These are phyloP conservation scores for Fusarium sp. DNA, from an alignment of 2,329 filamentous ascomycete genomes.

Conservation along the genomic window DNA sequence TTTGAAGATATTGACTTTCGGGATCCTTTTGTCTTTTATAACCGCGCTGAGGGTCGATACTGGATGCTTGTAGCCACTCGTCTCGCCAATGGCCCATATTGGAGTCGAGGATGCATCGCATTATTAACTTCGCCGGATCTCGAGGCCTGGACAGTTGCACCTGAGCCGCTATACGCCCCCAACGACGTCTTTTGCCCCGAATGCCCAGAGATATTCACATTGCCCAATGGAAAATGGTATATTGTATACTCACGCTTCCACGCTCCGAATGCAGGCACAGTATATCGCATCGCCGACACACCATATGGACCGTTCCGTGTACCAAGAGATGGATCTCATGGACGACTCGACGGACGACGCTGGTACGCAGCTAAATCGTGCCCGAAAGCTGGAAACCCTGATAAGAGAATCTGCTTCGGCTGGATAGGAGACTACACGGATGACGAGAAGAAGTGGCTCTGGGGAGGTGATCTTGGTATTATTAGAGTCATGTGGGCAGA, in stretches of 20 bases:
- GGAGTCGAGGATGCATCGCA: constrained; percentile 52
- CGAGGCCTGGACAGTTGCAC: constrained; percentile 45
- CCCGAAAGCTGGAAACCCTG: constrained; percentile 44
- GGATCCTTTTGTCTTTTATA: constrained; percentile 51
- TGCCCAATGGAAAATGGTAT: constrained; percentile 52
- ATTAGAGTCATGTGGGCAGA: constrained; percentile 48
- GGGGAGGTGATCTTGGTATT: constrained; percentile 51
- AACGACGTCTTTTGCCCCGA: constrained; percentile 52
- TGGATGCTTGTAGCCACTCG: constrained; percentile 54
- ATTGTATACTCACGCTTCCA: constrained; percentile 49
- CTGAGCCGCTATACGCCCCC: constrained; percentile 48
- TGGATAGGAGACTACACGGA: constrained; percentile 50
- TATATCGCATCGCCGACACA: constrained; percentile 50
- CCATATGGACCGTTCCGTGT: constrained; percentile 51
- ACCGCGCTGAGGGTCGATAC: constrained; percentile 44
- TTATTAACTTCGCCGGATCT: constrained; percentile 50
- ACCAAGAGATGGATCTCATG: constrained; percentile 49
- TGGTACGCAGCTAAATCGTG: constrained; percentile 54
- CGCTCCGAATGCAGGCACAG: constrained; percentile 50
- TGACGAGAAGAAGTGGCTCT: constrained; percentile 51
- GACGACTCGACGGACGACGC: constrained; percentile 49
- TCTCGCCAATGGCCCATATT: constrained; percentile 47
- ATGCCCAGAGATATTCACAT: constrained; percentile 51
- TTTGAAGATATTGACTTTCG: constrained; percentile 52
- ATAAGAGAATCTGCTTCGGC: constrained; percentile 48